Evolutionary conservation across 148 eudicot species (phyloP).

Genomic region (Chenopodium formosanum): DNA sequence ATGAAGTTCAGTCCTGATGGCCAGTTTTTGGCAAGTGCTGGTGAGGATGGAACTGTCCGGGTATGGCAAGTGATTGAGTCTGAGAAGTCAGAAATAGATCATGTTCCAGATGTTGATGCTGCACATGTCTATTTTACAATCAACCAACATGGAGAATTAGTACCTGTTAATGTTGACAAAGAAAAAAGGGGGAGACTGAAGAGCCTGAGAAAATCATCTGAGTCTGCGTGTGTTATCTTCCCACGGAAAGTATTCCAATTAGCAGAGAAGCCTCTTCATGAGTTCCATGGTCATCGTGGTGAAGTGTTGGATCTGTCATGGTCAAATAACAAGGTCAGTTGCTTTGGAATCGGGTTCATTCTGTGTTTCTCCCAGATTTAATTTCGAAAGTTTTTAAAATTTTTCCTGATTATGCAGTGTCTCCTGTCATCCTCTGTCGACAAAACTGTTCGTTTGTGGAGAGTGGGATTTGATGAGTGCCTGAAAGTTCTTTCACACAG

Average conservation of each 20-base stretch:
- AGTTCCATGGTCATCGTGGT: constrained; percentile 71
- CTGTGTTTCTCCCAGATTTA: background rate
- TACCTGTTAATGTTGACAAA: constrained; percentile 43
- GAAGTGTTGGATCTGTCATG: constrained; percentile 90
- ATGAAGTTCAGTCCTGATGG: constrained; percentile 95
- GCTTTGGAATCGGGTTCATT: background rate
- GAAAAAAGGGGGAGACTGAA: constrained; percentile 40
- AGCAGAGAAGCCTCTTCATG: constrained; percentile 72
- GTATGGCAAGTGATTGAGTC: constrained; percentile 70
- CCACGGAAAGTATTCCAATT: constrained; percentile 61
- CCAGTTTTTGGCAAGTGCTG: constrained; percentile 68
- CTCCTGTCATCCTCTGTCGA: constrained; percentile 81
- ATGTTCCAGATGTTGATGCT: constrained; percentile 40
- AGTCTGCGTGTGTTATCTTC: constrained; percentile 67
- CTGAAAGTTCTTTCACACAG: constrained; percentile 62
- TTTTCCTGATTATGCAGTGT: constrained; percentile 42
- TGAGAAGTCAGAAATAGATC: constrained; percentile 36
- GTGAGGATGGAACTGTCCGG: constrained; percentile 79
- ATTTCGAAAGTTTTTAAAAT: background rate
- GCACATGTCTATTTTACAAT: constrained; percentile 54
- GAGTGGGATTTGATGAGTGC: constrained; percentile 66
- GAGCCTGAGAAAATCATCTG: constrained; percentile 51
- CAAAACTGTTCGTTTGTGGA: constrained; percentile 83
- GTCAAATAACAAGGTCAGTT: constrained; percentile 75
- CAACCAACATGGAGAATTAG: constrained; percentile 50